These are phyloP conservation scores for Paramecium tetraurelia DNA, from an alignment of 73 alveolate species.

Conservation along the genomic window DNA sequence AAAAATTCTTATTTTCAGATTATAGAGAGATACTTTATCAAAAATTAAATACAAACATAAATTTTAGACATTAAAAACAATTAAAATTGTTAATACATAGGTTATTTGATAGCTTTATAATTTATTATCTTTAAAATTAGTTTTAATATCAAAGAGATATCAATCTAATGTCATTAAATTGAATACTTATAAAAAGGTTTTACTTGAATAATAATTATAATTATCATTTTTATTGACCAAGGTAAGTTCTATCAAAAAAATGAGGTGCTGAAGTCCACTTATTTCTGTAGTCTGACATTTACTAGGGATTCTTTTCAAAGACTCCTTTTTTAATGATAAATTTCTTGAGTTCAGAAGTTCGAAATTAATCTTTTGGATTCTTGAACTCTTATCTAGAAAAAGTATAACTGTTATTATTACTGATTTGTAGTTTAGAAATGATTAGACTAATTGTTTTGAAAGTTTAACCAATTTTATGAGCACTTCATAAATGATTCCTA, in stretches of 20 bases:
- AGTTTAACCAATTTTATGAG: conserved; percentile 51
- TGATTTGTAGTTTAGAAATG: conserved; percentile 18
- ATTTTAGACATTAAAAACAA: background rate
- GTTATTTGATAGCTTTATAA: no score
- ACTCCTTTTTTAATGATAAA: conserved; percentile 49
- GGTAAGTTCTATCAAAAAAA: conserved; percentile 55
- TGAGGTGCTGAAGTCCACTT: conserved; percentile 63
- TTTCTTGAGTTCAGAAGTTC: conserved; percentile 43
- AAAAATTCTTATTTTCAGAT: background rate
- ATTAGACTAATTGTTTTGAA: conserved; percentile 11
- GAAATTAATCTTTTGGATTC: conserved; percentile 43
- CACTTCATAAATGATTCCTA: conserved; percentile 43
- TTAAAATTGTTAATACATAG: no score
- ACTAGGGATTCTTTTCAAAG: conserved; percentile 49
- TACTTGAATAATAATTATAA: background rate
- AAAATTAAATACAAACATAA: no score
- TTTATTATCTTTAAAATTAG: no score
- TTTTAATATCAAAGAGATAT: no score
- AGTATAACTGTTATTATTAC: background rate
- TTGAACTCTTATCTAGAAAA: conserved; percentile 52
- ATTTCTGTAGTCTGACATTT: conserved; percentile 39
- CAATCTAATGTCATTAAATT: background rate
- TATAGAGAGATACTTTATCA: background rate
- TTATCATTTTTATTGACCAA: conserved; percentile 50
- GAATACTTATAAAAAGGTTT: background rate